Conservation (phyloP, 2,329 filamentous ascomycete species). For the Aspergillus floridensis region DNA sequence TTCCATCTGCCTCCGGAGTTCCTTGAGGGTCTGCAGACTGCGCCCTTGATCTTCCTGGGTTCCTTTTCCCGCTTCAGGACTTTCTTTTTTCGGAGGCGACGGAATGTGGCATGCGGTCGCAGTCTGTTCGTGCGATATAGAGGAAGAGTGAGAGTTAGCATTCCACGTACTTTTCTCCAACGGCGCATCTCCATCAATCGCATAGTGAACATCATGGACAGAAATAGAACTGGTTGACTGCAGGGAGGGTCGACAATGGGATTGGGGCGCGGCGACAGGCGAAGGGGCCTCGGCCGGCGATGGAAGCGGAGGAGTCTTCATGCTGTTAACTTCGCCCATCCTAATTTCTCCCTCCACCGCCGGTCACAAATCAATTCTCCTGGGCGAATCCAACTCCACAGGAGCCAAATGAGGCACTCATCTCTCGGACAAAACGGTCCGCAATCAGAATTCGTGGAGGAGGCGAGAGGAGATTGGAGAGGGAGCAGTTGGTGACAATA, state of each 20-base stretch:
- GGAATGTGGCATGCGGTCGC: constrained; percentile 14
- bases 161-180: constrained; percentile 16
- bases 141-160: constrained; percentile 20
- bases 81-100: constrained; percentile 19
- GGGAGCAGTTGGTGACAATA: neutral
- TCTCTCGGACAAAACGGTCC: constrained; percentile 34
- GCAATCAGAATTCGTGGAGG: constrained; percentile 9
- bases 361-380: constrained; percentile 34
- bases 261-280: constrained; percentile 26
- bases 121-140: constrained; percentile 19
- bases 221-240: constrained; percentile 23
- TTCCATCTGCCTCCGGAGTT: constrained; percentile 44
- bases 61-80: constrained; percentile 21
- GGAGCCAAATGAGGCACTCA: constrained; percentile 30
- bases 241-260: constrained; percentile 26
- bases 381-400: constrained; percentile 32
- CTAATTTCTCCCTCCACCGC: constrained; percentile 30
- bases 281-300: constrained; percentile 40
- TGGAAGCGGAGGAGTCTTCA: constrained; percentile 41
- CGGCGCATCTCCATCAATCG: constrained; percentile 14
- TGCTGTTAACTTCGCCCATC: constrained; percentile 38
- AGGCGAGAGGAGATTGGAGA: neutral
- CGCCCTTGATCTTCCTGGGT: constrained; percentile 31
- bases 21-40: constrained; percentile 39
- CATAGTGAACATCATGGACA: constrained; percentile 17